Conservation (phyloP, 2,329 filamentous ascomycete genomes). For the Drechslerella coelobrocha region DNA sequence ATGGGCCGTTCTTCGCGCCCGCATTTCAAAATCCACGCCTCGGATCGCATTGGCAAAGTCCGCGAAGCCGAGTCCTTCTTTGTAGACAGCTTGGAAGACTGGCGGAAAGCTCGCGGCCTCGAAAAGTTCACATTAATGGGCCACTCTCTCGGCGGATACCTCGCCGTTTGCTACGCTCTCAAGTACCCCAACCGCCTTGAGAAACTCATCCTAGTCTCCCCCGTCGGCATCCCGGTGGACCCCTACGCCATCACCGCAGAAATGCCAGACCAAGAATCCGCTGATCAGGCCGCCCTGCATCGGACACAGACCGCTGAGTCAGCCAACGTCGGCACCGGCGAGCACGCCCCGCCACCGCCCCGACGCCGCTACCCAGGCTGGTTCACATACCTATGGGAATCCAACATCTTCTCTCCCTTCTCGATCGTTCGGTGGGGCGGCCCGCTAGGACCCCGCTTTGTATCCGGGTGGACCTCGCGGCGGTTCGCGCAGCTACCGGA, state of each 20-base stretch:
- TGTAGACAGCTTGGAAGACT: conserved; percentile 93
- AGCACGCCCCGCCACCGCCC: conserved; percentile 58
- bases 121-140: conserved; percentile 92
- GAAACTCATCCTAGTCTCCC: conserved; percentile 93
- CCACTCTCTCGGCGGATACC: conserved; percentile 92
- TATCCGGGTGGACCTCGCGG: conserved; percentile 92
- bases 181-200: conserved; percentile 95
- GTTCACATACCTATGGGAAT: conserved; percentile 94
- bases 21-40: conserved; percentile 81
- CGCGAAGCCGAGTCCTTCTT: conserved; percentile 94
- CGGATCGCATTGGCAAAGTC: conserved; percentile 79
- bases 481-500: conserved; percentile 86
- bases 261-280: conserved; percentile 71
- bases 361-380: conserved; percentile 76
- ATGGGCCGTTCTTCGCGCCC: conserved; percentile 91
- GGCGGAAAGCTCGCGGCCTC: conserved; percentile 85
- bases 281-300: conserved; percentile 31
- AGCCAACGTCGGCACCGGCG: conserved; percentile 56
- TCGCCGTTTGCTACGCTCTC: conserved; percentile 90
- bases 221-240: conserved; percentile 92
- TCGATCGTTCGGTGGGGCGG: conserved; percentile 86
- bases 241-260: conserved; percentile 83
- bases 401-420: conserved; percentile 88
- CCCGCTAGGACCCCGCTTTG: conserved; percentile 85
- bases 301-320: conserved; percentile 33